Evolutionary conservation across 148 eudicot species (phyloP), one percentile per base, ranked within the genome.

Genomic region (Bassia scoparia): DNA sequence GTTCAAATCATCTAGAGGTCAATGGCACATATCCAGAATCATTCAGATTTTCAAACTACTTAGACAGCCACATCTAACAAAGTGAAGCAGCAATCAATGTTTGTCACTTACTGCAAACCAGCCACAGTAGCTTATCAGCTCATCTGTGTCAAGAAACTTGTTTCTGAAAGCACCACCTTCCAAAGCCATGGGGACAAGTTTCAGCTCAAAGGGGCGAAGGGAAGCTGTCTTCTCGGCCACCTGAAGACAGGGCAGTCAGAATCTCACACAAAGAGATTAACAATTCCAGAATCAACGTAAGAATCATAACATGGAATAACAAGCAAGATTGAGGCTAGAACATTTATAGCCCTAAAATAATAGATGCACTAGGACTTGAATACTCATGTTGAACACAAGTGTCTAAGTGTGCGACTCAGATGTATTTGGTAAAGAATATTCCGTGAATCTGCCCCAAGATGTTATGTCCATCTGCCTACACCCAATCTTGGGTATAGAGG

Each of bases 201-300:
- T 86, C 67, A 93, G 74, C 74, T 93, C 97, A 56, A 81, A 63
- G 27, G 98, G 97, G 68, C 90, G 93, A 64, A 90, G 82, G 79
- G 86, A 85, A 76, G 95, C 89, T 15, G 98, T 90, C 81, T 93
- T 93, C 69, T 90, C 95, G 76, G 95, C 95, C 82, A 93, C 92
- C 98, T 93, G 84, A 75, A 82, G 46, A 34, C 52, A 77, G 67
- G 27, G 20, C 49, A 74, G 10, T 61, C 53, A 59, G 58, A 37
- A 61, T 53, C 66, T 52, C 43, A 73, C 30, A 74, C 58, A 26
- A 67, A 49, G 61, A 59, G 26, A 33, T 33, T 21, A 54, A 21
- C 27, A 60, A 58, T 53, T 70, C 9, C 46, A 27, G 50, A 78
- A 37, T 38, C 33, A 38, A 44, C 76, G 41, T 6, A 72, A 33